Evolutionary conservation across 768 basidiomycete genomes (phyloP), one percentile per base, ranked within the genome.

Genomic region (Clitopilus hobsonii): DNA sequence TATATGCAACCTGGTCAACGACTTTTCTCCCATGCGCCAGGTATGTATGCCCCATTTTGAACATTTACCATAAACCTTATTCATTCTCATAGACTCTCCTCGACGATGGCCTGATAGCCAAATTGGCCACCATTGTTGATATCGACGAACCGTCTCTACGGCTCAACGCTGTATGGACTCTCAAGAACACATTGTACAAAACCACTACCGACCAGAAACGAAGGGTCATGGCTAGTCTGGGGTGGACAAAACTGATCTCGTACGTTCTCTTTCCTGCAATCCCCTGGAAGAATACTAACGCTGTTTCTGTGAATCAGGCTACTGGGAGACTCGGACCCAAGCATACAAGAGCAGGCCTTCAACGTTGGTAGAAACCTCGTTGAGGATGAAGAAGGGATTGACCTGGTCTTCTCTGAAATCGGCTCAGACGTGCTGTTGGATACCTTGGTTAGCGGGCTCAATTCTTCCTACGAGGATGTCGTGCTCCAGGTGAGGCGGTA

Each of bases 1-100:
- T 4, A 78, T 96, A 3, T 92, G 91, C 69, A 96, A 97, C 66
- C 78, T 95, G 38, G 82, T 95, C 6, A 86, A 85, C 52, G 89
- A 92, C 52, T 94, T 91, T 69, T 93, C 92, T 10, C 92, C 93
- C 6, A 65, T 94, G 59, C 75, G 85, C 57, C 71, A 75, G 52
- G 91, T 92, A 61, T 60, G 86, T 77, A 0, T 23, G 48, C 56
- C 49, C 25, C 26, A 58, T 45, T 45, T 30, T 38, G 29, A 50
- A 55, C 60, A 24, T 55, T 13, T 48, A 14, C 48, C 49, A 32
- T 49, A 7, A 38, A 8, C 56, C 23, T 36, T 54, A 25, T 51
- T n/a, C 25, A 16, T 5, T 22, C n/a, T 5, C 52, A 7, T 55
- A 91, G 86, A 77, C 76, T 6, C 79, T 90, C 55, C 69, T 94